Conservation (phyloP, 305 asterid species). For the Fraxinus ornus region DNA sequence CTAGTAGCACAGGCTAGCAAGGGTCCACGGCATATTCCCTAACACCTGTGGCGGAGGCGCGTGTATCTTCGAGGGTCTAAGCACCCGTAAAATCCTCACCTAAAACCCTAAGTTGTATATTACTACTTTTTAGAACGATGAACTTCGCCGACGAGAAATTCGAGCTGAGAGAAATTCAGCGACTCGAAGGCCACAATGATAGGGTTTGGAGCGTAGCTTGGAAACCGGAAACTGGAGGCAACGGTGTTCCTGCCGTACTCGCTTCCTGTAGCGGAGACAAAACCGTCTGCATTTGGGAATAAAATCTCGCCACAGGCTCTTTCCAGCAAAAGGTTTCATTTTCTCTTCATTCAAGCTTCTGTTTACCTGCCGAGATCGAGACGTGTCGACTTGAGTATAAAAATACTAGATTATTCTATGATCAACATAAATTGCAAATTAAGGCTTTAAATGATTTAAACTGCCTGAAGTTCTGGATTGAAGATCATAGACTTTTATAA, state of each 20-base stretch:
- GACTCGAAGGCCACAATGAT: slow-evolving; percentile 80
- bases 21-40: not conserved
- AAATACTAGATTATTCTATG: not conserved
- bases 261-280: slow-evolving; percentile 95
- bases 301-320: slow-evolving; percentile 45
- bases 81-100: not conserved
- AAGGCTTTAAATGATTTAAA: not conserved
- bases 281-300: slow-evolving; percentile 86
- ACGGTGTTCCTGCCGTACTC: slow-evolving; percentile 66
- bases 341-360: not conserved
- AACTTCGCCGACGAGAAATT: slow-evolving; percentile 43
- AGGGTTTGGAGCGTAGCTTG: slow-evolving; percentile 84
- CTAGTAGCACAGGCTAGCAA: too few relatives aligned
- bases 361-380: not conserved
- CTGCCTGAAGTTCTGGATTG: too few relatives aligned
- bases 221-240: slow-evolving; percentile 69
- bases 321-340: slow-evolving; percentile 68
- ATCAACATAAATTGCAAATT: not conserved
- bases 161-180: slow-evolving; percentile 63
- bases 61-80: not conserved
- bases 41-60: not conserved
- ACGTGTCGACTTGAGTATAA: not conserved
- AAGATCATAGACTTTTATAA: too few relatives aligned
- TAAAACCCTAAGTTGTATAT: not conserved
- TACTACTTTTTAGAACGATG: slow-evolving; percentile 27